Evolutionary conservation across 306 rosid species (phyloP), one percentile per base, ranked within the genome.

Genomic region (Malus orientalis): DNA sequence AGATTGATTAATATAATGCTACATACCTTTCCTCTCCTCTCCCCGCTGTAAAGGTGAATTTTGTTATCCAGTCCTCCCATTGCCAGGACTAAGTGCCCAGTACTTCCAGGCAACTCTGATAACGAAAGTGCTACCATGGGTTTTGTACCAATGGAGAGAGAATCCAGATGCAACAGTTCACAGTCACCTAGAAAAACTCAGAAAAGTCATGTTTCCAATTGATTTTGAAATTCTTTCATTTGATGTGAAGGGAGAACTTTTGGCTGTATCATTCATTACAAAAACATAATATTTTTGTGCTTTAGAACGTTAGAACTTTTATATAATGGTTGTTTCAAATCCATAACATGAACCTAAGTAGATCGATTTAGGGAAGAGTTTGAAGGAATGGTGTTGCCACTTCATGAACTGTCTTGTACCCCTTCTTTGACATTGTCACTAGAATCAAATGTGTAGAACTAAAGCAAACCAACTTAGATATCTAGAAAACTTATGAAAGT

Each of bases 1-100:
- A 45, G 25, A 69, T 70, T 73, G 69, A 72, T 45, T 72, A 63
- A 63, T 73, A 15, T 49, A 59, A 49, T 44, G 55, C 20, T 23
- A 49, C 44, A 75, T 84, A 95, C 99, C 92, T 95, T 86, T 86
- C 88, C 96, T 19, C 85, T 79, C 85, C 88, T 91, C 83, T 74
- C 93, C 69, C 97, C 98, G 57, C 90, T 86, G 74, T 89, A 95
- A 64, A 95, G 97, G 85, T 89, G 97, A 80, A 95, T 89, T 86
- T 91, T 95, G 87, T 89, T 92, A 87, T 95, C 99, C 80, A 95
- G 84, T 45, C 99, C 99, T 78, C 98, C 99, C 96, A 89, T 90
- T 73, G 98, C 99, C 79, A 95, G 87, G 77, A 90, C 85, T 29
- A 95, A 69, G 75, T 88, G 84, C 59, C 83, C 88, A 76, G 66